Evolutionary conservation across 1,284 basidiomycete species (phyloP).

Genomic region (Peniophora sp.): DNA sequence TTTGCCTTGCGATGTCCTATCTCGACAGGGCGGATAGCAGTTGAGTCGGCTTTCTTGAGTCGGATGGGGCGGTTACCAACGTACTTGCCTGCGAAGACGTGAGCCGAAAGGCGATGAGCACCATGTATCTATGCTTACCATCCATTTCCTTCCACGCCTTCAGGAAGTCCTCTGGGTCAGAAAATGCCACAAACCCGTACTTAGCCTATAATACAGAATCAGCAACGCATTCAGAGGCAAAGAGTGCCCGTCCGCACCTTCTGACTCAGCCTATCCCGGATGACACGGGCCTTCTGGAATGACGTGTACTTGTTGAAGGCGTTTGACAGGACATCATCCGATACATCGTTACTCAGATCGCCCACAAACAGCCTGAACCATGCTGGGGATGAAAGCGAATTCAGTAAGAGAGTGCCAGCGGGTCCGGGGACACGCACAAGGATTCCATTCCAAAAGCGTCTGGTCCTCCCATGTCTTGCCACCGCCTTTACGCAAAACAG

Average conservation of each 20-base stretch:
- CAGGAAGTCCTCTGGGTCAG: slow-evolving; percentile 97
- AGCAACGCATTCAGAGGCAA: not conserved
- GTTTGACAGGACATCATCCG: slow-evolving; percentile 86
- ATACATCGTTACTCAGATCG: slow-evolving; percentile 97
- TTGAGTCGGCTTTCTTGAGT: slow-evolving; percentile 80
- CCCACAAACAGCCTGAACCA: slow-evolving; percentile 99
- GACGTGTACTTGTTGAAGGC: slow-evolving; percentile 91
- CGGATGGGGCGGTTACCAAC: slow-evolving; percentile 93
- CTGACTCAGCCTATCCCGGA: slow-evolving; percentile 84
- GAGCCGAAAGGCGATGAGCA: slow-evolving; percentile 5
- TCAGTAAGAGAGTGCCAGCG: slow-evolving; percentile 7
- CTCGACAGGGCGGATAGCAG: slow-evolving; percentile 82
- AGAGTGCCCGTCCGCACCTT: slow-evolving; percentile 44
- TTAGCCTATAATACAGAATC: slow-evolving; percentile 62
- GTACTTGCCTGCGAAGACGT: slow-evolving; percentile 70
- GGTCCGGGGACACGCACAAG: slow-evolving; percentile 51
- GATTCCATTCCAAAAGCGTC: slow-evolving; percentile 95
- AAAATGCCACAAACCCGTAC: slow-evolving; percentile 96
- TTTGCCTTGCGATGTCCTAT: slow-evolving; percentile 88
- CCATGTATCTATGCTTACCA: slow-evolving; percentile 42
- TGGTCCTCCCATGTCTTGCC: slow-evolving; percentile 99
- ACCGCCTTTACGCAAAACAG: slow-evolving; percentile 89
- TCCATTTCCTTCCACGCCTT: slow-evolving; percentile 99
- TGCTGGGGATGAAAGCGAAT: slow-evolving; percentile 43
- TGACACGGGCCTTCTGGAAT: slow-evolving; percentile 92